Evolutionary conservation across 2,329 filamentous ascomycete species (phyloP).

Genomic region (Blastomyces silverae): DNA sequence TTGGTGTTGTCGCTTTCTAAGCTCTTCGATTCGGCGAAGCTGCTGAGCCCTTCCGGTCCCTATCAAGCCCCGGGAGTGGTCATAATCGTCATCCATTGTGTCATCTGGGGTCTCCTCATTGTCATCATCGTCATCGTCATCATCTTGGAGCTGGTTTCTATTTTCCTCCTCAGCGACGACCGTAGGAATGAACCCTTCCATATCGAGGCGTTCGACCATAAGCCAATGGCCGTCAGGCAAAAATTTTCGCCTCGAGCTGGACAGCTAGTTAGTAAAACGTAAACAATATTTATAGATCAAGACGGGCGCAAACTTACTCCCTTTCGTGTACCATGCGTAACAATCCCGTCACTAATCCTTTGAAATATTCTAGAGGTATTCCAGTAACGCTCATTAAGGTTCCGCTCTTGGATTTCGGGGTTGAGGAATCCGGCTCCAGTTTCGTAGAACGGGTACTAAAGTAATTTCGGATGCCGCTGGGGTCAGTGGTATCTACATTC

Average conservation of each 20-base stretch:
- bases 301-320: conserved; percentile 46
- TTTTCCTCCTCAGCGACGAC: conserved; percentile 83
- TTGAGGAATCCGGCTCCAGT: conserved; percentile 26
- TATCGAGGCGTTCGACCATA: conserved; percentile 82
- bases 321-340: conserved; percentile 86
- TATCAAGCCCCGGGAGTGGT: conserved; percentile 38
- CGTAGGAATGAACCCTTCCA: conserved; percentile 76
- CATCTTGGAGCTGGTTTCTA: conserved; percentile 60
- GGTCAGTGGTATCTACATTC: conserved; percentile 30
- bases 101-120: conserved; percentile 38
- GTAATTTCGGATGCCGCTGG: conserved; percentile 43
- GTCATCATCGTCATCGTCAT: conserved; percentile 57
- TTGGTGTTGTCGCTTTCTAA: conserved; percentile 59
- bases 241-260: conserved; percentile 69
- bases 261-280: conserved; percentile 10
- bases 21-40: conserved; percentile 54
- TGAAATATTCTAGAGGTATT: conserved; percentile 70
- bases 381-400: conserved; percentile 59
- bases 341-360: conserved; percentile 69
- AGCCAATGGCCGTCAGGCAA: conserved; percentile 82
- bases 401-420: conserved; percentile 37
- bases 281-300: background rate
- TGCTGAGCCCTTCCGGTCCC: conserved; percentile 57
- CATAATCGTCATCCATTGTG: conserved; percentile 36
- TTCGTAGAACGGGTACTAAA: conserved; percentile 33